Conservation (phyloP, 2,329 filamentous ascomycete species). For the Sordariomycetes sp. region DNA sequence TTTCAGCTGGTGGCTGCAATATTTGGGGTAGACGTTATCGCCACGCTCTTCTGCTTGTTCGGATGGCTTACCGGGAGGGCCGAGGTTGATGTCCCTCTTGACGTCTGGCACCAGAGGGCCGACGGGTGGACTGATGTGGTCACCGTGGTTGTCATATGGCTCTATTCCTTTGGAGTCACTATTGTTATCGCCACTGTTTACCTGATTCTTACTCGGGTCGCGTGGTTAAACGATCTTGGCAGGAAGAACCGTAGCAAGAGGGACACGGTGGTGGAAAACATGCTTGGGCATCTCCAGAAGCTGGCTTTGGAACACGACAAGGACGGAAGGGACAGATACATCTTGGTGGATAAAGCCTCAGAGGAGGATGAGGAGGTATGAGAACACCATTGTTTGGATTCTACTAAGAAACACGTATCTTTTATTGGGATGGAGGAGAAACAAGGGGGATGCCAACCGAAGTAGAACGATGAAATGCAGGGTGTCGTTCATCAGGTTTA, state of each 20-base stretch:
- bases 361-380: not conserved
- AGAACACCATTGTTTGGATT: not conserved
- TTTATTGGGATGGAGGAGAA: not conserved
- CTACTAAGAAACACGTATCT: too few species aligned
- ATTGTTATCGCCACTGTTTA: slow-evolving; percentile 58
- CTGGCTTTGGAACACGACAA: slow-evolving; percentile 48
- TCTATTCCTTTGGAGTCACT: slow-evolving; percentile 55
- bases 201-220: slow-evolving; percentile 48
- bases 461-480: too few species aligned
- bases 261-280: slow-evolving; percentile 57
- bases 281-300: slow-evolving; percentile 54
- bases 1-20: slow-evolving; percentile 66
- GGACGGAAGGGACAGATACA: slow-evolving; percentile 32
- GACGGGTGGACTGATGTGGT: slow-evolving; percentile 38
- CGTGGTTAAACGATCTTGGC: slow-evolving; percentile 50
- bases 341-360: slow-evolving; percentile 10
- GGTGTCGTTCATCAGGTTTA: too few species aligned
- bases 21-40: slow-evolving; percentile 58
- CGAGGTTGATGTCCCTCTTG: slow-evolving; percentile 19
- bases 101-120: slow-evolving; percentile 20
- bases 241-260: slow-evolving; percentile 50
- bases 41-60: slow-evolving; percentile 66
- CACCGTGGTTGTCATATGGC: slow-evolving; percentile 55
- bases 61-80: slow-evolving; percentile 56
- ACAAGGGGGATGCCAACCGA: too few species aligned